These are phyloP conservation scores for Anacardium occidentale DNA, from an alignment of 345 rosid species.

Conservation along the genomic window DNA sequence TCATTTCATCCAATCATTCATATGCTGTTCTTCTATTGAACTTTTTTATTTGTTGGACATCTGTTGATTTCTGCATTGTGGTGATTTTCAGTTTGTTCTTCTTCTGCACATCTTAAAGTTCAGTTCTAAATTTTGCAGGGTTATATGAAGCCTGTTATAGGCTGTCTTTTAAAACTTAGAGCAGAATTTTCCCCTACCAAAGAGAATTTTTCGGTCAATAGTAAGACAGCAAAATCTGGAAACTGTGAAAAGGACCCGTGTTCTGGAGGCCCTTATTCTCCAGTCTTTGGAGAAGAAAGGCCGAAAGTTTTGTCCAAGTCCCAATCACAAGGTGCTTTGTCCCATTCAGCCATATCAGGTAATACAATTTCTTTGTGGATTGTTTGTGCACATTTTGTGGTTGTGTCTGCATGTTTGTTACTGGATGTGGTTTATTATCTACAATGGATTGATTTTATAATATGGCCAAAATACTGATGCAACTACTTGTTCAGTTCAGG, in stretches of 20 bases:
- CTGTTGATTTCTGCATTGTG: constrained; percentile 1
- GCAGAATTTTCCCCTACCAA: constrained; percentile 30
- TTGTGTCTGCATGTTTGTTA: not conserved
- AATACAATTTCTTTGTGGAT: not conserved
- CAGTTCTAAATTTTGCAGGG: constrained; percentile 40
- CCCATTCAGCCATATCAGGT: constrained; percentile 51
- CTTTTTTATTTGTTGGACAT: not conserved
- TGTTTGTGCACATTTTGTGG: not conserved
- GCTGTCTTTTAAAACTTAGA: constrained; percentile 44
- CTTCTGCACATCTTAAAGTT: not conserved
- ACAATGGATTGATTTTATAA: not conserved
- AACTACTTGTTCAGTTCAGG: not conserved
- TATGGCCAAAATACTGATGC: constrained; percentile 2
- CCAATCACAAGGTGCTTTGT: constrained; percentile 50
- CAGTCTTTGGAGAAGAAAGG: constrained; percentile 51
- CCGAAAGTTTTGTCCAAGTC: constrained; percentile 41
- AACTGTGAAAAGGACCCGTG: constrained; percentile 23
- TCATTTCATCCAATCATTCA: not conserved
- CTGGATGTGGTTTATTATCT: not conserved
- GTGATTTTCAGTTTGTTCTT: not conserved
- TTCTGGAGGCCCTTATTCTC: constrained; percentile 31
- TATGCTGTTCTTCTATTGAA: not conserved
- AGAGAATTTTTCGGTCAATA: constrained; percentile 20
- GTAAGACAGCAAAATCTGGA: constrained; percentile 21
- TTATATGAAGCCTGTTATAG: constrained; percentile 47